phyloP scores from a whole-genome alignment of 2,329 filamentous ascomycete genomes.

The Cylindrodendrum hubeiense region DNA sequence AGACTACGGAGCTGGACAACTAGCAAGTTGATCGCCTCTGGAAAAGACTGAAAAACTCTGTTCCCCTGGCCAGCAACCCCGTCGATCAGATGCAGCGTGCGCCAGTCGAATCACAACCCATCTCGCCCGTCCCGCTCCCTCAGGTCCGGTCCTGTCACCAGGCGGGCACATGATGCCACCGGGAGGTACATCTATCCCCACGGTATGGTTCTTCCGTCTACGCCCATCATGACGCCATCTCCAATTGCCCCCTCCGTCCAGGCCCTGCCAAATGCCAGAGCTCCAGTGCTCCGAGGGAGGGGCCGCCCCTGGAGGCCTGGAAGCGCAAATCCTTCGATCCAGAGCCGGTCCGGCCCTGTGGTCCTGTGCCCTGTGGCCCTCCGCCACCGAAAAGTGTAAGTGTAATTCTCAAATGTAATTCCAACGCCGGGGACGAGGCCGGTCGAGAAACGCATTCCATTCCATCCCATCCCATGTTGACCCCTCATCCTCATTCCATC shows the following conservation, averaged over 20 bases:
- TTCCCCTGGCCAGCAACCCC: slow-evolving; percentile 26
- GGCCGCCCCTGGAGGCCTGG: slow-evolving; percentile 1
- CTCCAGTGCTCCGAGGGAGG: slow-evolving; percentile 28
- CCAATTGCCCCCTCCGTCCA: slow-evolving; percentile 15
- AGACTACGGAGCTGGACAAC: slow-evolving; percentile 10
- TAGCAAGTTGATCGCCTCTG: slow-evolving; percentile 12
- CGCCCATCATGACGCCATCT: slow-evolving; percentile 43
- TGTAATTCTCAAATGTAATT: slow-evolving; percentile 23
- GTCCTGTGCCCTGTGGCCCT: background rate
- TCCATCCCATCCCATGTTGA: slow-evolving; percentile 1
- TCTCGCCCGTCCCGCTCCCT: slow-evolving; percentile 18
- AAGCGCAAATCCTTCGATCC: slow-evolving; percentile 7
- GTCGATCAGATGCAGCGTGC: slow-evolving; percentile 25
- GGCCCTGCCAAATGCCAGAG: background rate
- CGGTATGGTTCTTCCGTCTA: slow-evolving; percentile 24
- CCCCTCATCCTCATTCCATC: slow-evolving; percentile 15
- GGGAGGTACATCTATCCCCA: slow-evolving; percentile 14
- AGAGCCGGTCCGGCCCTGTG: slow-evolving; percentile 19
- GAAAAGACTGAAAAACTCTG: slow-evolving; percentile 9
- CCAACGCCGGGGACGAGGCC: background rate
- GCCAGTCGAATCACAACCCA: slow-evolving; percentile 37
- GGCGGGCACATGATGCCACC: slow-evolving; percentile 36
- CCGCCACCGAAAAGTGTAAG: slow-evolving; percentile 7
- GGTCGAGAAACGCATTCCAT: slow-evolving; percentile 18
- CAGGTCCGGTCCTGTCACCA: slow-evolving; percentile 18